These are phyloP conservation scores for Vinca minor DNA, from an alignment of 257 asterid genomes.

Conservation along the genomic window DNA sequence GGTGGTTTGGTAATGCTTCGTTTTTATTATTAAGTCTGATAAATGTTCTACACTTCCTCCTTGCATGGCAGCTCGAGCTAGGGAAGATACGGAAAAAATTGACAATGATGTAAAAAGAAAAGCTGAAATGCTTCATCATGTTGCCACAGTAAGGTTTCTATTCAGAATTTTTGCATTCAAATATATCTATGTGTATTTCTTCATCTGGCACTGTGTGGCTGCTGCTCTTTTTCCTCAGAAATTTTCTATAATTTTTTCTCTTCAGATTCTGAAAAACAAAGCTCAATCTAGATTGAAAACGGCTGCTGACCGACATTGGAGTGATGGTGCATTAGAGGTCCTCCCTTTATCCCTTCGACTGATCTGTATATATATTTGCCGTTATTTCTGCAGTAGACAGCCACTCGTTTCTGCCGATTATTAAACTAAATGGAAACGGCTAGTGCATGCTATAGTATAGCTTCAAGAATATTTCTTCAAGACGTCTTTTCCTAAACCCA, in stretches of 20 bases:
- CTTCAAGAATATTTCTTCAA: too few species aligned
- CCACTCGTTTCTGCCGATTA: not conserved
- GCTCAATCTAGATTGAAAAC: constrained; percentile 73
- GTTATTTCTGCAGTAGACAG: not conserved
- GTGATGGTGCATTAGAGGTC: constrained; percentile 68
- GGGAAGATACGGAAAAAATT: constrained; percentile 81
- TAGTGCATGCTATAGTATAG: too few species aligned
- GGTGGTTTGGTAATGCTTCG: not conserved
- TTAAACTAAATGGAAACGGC: not conserved
- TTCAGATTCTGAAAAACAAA: constrained; percentile 58
- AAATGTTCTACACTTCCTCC: constrained; percentile 1
- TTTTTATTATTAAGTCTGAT: not conserved
- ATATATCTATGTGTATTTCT: not conserved
- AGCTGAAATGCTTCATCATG: constrained; percentile 78
- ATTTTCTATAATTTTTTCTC: constrained; percentile 11
- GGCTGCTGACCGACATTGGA: constrained; percentile 92
- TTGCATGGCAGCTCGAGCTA: constrained; percentile 63
- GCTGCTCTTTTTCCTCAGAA: not conserved
- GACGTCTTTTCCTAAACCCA: not conserved
- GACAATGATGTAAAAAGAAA: constrained; percentile 68
- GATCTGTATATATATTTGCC: not conserved
- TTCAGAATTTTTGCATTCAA: constrained; percentile 8
- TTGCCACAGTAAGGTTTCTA: constrained; percentile 60
- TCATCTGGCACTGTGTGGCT: not conserved
- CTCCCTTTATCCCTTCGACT: constrained; percentile 6